phyloP scores from a whole-genome alignment of 2,329 filamentous ascomycete species.

The Diaporthe nobilis region DNA sequence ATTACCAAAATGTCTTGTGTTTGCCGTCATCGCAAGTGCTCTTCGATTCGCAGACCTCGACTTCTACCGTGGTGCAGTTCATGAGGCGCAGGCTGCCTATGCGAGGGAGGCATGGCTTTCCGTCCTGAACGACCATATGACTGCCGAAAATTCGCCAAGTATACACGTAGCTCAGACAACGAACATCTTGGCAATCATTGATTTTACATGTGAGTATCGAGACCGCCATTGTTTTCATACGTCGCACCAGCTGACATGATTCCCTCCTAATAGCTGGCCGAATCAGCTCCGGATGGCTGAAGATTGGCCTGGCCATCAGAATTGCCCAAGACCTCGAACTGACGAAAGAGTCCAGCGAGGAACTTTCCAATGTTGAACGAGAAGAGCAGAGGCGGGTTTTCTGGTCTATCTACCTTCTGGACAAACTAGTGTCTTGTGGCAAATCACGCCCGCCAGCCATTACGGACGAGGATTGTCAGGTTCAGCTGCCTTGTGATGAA shows the following conservation, averaged over 20 bases:
- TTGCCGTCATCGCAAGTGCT: not conserved
- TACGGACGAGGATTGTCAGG: not conserved
- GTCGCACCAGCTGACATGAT: not conserved
- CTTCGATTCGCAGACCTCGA: not conserved
- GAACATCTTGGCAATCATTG: conserved; percentile 7
- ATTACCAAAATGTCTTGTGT: not conserved
- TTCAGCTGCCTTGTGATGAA: conserved; percentile 6
- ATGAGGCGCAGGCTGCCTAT: not conserved
- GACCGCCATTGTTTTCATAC: too few relatives aligned
- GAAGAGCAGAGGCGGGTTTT: conserved; percentile 5
- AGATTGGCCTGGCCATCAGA: conserved; percentile 13
- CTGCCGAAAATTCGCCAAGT: not conserved
- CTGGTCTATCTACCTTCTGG: conserved; percentile 13
- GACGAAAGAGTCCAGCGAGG: not conserved
- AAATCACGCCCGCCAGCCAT: not conserved
- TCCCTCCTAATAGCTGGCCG: not conserved
- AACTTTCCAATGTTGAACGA: not conserved
- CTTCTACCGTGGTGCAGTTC: not conserved
- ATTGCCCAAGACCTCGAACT: conserved; percentile 8
- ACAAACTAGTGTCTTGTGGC: conserved; percentile 8
- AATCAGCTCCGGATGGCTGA: conserved; percentile 1
- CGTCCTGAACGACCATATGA: conserved; percentile 16
- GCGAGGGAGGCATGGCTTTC: conserved; percentile 12
- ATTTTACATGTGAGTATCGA: conserved; percentile 6
- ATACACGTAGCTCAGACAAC: conserved; percentile 4